Evolutionary conservation across 208 protist species (phyloP), one percentile per base, ranked within the genome.

Genomic region (Leishmania gerbilli): DNA sequence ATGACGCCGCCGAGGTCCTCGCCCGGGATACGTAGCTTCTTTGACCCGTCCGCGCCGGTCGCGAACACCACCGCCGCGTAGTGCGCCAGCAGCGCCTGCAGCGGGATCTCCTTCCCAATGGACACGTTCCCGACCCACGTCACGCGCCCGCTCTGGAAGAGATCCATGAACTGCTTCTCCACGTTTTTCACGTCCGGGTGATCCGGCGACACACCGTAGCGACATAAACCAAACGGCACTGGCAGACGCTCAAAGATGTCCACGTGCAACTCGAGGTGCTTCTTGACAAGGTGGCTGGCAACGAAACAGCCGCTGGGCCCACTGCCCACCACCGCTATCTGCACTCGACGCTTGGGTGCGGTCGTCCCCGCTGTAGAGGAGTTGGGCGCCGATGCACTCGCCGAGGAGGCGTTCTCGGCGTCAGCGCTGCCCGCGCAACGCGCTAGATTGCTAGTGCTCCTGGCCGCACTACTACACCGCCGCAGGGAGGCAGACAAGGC

Each of bases 131-230:
- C 98, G 64, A 98, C 90, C 89, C 96, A 99, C 47, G 92, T 93
- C 17, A 97, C 88, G 67, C 91, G 87, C 11, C 87, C 89, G 47
- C 87, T 84, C 78, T 92, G 86, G 80, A 96, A 95, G 71, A 99
- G 88, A 42, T 93, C 78, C 72, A 95, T 80, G 77, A 98, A 99
- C 79, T 97, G 92, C 74, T 92, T 90, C 84, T 95, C 94, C 45
- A 99, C 97, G 75, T 98, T 98, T 81, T 99, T 99, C 68, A 99
- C 98, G 77, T 99, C 98, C 1, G 95, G 98, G 85, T 99, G 99
- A 84, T 99, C 99, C 1, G 99, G 99, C 8, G 98, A 97, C 19
- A 99, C 98, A 55, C 99, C 99, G 89, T 98, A 99, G 74, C 99
- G 95, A 60, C 97, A 98, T 19, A 99, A 85, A n/a, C 99, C 99